phyloP scores from a whole-genome alignment of 192 early-diverging fungal species.

The Podila epicladia region DNA sequence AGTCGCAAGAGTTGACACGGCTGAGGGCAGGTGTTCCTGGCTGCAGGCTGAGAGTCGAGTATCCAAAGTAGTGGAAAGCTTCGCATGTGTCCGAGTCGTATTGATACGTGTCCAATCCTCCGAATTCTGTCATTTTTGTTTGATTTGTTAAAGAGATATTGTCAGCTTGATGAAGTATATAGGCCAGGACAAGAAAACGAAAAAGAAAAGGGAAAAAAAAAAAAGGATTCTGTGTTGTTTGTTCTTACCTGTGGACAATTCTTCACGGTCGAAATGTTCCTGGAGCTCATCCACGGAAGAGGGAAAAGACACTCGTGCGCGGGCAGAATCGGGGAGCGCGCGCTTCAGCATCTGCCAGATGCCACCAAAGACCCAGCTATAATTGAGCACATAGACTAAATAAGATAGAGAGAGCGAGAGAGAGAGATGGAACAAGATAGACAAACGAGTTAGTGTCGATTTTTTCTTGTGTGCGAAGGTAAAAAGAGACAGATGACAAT shows the following conservation, averaged over 20 bases:
- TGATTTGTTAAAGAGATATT: neutral
- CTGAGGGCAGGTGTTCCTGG: constrained; percentile 42
- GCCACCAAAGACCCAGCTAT: constrained; percentile 52
- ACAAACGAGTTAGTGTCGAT: neutral
- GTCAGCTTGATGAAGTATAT: neutral
- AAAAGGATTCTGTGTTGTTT: neutral
- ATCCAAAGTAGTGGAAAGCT: constrained; percentile 49
- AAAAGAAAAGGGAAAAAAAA: neutral
- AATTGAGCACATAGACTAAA: constrained; percentile 48
- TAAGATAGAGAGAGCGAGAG: neutral
- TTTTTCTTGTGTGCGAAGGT: neutral
- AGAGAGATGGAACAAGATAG: neutral
- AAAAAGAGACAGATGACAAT: neutral
- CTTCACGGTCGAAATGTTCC: constrained; percentile 41
- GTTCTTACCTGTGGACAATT: constrained; percentile 34
- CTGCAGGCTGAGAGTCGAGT: constrained; percentile 26
- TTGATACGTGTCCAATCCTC: constrained; percentile 30
- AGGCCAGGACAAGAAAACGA: neutral
- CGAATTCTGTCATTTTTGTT: constrained; percentile 24
- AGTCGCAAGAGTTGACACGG: constrained; percentile 50
- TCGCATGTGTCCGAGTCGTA: constrained; percentile 42
- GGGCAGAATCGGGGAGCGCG: constrained; percentile 46
- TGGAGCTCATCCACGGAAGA: constrained; percentile 37
- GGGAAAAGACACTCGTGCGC: constrained; percentile 46
- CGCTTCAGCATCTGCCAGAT: constrained; percentile 52